These are phyloP conservation scores for Coniferiporia weirii DNA, from an alignment of 1,284 basidiomycete species.

Conservation along the genomic window DNA sequence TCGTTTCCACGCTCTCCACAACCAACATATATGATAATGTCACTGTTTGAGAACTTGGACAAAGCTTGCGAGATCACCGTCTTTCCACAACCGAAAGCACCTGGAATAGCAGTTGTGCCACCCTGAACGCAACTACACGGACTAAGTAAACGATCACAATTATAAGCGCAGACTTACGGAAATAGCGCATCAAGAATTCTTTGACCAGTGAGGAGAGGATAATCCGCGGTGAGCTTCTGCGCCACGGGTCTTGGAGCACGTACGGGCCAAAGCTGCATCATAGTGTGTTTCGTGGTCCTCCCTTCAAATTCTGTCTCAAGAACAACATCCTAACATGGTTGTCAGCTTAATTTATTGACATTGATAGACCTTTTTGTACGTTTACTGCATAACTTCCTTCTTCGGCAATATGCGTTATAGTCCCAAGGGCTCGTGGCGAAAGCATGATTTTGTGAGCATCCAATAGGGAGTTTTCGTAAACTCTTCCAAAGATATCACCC, in stretches of 20 bases:
- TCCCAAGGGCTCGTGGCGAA: conserved; percentile 88
- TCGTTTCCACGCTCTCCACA: conserved; percentile 93
- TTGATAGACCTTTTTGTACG: conserved; percentile 41
- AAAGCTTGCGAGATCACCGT: conserved; percentile 96
- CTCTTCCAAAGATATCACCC: conserved; percentile 92
- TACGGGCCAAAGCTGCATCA: conserved; percentile 99
- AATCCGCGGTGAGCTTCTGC: conserved; percentile 91
- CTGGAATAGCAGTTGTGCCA: conserved; percentile 98
- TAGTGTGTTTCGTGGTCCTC: conserved; percentile 87
- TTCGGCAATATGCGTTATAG: conserved; percentile 90
- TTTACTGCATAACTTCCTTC: conserved; percentile 93
- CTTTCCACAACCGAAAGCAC: conserved; percentile 98
- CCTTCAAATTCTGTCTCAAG: conserved; percentile 98
- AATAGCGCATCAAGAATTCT: conserved; percentile 97
- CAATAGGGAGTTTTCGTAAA: conserved; percentile 97
- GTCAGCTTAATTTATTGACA: background rate
- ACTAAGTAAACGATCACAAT: conserved; percentile 5
- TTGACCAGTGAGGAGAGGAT: conserved; percentile 93
- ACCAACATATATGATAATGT: conserved; percentile 99
- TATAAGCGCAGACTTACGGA: conserved; percentile 55
- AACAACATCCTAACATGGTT: conserved; percentile 71
- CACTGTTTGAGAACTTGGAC: conserved; percentile 99
- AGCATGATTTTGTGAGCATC: conserved; percentile 98
- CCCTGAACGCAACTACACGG: conserved; percentile 87
- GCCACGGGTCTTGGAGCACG: conserved; percentile 94